Evolutionary conservation across 78 protist genomes (phyloP), one percentile per base, ranked within the genome.

Genomic region (Isochrysis galbana): DNA sequence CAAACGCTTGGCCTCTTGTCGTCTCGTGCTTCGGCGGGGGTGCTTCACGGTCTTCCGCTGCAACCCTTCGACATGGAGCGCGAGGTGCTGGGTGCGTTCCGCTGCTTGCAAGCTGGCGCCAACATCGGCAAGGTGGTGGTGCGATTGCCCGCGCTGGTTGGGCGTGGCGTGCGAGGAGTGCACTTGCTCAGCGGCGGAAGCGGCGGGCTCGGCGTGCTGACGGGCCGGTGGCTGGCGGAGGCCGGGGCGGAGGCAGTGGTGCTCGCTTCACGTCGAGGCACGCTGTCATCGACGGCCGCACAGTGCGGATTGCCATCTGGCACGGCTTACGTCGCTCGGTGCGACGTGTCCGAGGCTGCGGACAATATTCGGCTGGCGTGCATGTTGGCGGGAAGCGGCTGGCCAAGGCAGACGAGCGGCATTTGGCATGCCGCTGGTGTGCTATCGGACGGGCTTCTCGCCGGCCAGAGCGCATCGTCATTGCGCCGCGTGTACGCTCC

Each of bases 121-220:
- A 29, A 90, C 86, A 42, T 32, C 7, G 92, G 92, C 34, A 90
- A 90, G 86, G 46, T 77, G 14, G 84, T 77, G 61, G 61, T 14
- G 61, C 61, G 61, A 7, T 51, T 7, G 61, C 7, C 61, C 7
- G 61, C 61, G 61, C 61, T 32, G 72, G n/a, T 32, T 61, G 7
- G n/a, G 26, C 7, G 21, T 61, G 72, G 72, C 72, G 7, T 61
- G 26, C 72, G 22, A 61, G 38, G 3, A 41, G 80, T 41, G 80
- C 80, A 70, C 80, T 23, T 70, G 5, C 36, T 70, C 41, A 34
- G 45, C 23, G 80, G 80, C 2, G 80, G 80, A 17, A 36, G 29
- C 36, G 80, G 80, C 5, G 80, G 80, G 41, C 80, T 70, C 2
- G 80, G 80, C 19, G 23, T 70, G 36, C 80, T 70, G 39, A 34